Conservation (phyloP, 2,329 filamentous ascomycete genomes). For the Alternaria ethzedia region DNA sequence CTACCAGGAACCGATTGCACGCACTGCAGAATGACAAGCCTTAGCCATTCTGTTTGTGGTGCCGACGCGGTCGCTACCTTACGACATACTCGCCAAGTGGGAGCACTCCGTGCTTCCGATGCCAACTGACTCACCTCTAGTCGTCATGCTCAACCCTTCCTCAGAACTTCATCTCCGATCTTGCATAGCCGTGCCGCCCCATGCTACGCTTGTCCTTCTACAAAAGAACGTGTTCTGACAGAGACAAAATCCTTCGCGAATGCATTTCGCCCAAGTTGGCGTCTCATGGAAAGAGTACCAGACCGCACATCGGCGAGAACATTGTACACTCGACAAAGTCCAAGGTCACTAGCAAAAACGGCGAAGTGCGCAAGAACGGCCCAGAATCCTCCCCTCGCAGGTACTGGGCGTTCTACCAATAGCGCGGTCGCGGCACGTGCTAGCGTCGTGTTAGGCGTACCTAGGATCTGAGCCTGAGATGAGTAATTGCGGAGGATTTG, state of each 20-base stretch:
- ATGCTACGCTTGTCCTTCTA: not conserved
- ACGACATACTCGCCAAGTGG: not conserved
- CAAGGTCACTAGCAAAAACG: not conserved
- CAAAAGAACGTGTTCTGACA: not conserved
- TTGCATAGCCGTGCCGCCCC: not conserved
- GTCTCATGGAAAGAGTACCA: not conserved
- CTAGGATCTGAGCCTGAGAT: slow-evolving; percentile 3
- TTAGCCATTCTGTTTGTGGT: not conserved
- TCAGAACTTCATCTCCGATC: slow-evolving; percentile 1
- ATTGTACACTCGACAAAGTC: not conserved
- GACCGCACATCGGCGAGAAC: not conserved
- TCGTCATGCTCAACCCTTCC: not conserved
- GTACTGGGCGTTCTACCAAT: slow-evolving; percentile 1
- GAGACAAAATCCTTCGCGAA: not conserved
- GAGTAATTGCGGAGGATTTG: slow-evolving; percentile 13
- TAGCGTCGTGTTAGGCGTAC: slow-evolving; percentile 2
- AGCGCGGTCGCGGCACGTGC: slow-evolving; percentile 3
- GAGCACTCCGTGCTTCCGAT: not conserved
- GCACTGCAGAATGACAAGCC: not conserved
- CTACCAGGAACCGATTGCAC: not conserved
- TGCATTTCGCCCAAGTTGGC: not conserved
- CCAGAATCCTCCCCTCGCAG: slow-evolving; percentile 2
- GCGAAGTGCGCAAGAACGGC: slow-evolving; percentile 1
- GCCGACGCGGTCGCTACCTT: not conserved
- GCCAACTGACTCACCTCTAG: not conserved